A percentile compares a stretch with the other conserved stretches of the same genome.
These are phyloP conservation scores for Vigna nakashimae DNA, from an alignment of 306 rosid genomes.

Conservation along the genomic window DNA sequence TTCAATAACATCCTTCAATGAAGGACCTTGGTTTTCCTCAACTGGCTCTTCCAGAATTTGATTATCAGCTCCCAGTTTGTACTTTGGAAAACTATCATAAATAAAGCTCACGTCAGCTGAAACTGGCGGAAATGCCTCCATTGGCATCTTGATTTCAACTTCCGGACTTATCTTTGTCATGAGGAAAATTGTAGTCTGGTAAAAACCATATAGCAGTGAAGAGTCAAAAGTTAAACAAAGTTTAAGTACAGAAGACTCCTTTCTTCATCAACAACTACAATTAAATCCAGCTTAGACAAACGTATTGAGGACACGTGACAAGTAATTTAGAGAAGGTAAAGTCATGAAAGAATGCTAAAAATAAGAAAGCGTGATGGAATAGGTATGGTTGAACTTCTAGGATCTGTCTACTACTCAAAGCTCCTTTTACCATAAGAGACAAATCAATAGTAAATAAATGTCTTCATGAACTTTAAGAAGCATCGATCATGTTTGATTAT, in stretches of 20 bases:
- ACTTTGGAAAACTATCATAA: constrained; percentile 76
- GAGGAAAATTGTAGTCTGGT: constrained; percentile 51
- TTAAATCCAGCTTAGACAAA: constrained; percentile 19
- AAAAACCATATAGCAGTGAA: constrained; percentile 23
- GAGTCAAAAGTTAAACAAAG: constrained; percentile 31
- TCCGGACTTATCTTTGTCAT: constrained; percentile 94
- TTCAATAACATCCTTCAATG: constrained; percentile 80
- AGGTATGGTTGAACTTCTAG: neutral
- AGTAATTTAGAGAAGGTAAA: constrained; percentile 29
- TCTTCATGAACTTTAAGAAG: constrained; percentile 35
- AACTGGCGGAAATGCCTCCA: constrained; percentile 70
- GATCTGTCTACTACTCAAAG: constrained; percentile 7
- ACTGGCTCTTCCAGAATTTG: constrained; percentile 80
- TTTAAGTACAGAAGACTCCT: constrained; percentile 17
- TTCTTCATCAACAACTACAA: constrained; percentile 1
- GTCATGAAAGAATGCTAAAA: constrained; percentile 27
- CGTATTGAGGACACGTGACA: constrained; percentile 12
- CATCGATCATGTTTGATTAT: constrained; percentile 4
- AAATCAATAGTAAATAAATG: constrained; percentile 26
- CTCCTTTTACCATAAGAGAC: constrained; percentile 26
- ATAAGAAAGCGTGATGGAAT: constrained; percentile 16
- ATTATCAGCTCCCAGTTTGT: constrained; percentile 79
- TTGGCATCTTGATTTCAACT: constrained; percentile 61
- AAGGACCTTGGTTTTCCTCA: constrained; percentile 72
- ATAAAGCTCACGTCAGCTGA: constrained; percentile 94